A percentile compares a stretch with the other conserved stretches of the same genome.
Conservation (phyloP, 176 grass and related monocot species). For the Olyra latifolia region DNA sequence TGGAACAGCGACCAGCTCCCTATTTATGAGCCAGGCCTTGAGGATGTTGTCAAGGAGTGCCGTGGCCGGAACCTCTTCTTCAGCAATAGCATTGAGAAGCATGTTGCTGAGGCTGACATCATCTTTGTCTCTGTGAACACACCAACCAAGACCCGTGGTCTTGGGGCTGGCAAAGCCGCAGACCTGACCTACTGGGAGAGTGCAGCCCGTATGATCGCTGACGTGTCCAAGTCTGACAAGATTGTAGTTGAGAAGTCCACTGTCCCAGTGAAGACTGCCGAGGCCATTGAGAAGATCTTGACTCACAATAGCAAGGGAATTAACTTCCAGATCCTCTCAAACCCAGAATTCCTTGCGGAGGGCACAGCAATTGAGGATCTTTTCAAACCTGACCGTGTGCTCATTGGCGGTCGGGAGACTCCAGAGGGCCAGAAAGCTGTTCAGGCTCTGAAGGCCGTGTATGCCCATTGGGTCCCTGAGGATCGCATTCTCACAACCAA, state of each 20-base stretch:
- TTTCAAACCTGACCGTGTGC: conserved; percentile 62
- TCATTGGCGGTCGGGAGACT: conserved; percentile 67
- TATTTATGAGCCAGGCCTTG: conserved; percentile 43
- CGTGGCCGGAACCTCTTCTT: conserved; percentile 41
- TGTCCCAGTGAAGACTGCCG: conserved; percentile 50
- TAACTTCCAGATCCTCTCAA: conserved; percentile 73
- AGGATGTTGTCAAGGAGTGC: conserved; percentile 40
- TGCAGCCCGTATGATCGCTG: conserved; percentile 67
- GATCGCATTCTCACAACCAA: conserved; percentile 61
- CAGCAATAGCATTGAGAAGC: conserved; percentile 42
- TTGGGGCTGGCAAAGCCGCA: conserved; percentile 66
- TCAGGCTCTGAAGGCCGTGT: conserved; percentile 58
- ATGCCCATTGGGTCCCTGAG: conserved; percentile 69
- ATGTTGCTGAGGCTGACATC: conserved; percentile 40
- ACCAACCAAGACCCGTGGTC: conserved; percentile 65
- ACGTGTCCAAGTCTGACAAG: conserved; percentile 69
- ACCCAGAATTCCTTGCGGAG: conserved; percentile 69
- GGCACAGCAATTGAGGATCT: conserved; percentile 65
- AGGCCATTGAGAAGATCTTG: conserved; percentile 73
- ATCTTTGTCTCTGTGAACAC: conserved; percentile 59
- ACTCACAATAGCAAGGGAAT: conserved; percentile 70
- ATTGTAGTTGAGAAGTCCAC: conserved; percentile 75
- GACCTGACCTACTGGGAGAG: conserved; percentile 78
- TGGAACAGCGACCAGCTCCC: conserved; percentile 46
- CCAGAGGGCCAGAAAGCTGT: conserved; percentile 54